These are phyloP conservation scores for Chenopodium berlandieri DNA, from an alignment of 148 eudicot species.

Conservation along the genomic window DNA sequence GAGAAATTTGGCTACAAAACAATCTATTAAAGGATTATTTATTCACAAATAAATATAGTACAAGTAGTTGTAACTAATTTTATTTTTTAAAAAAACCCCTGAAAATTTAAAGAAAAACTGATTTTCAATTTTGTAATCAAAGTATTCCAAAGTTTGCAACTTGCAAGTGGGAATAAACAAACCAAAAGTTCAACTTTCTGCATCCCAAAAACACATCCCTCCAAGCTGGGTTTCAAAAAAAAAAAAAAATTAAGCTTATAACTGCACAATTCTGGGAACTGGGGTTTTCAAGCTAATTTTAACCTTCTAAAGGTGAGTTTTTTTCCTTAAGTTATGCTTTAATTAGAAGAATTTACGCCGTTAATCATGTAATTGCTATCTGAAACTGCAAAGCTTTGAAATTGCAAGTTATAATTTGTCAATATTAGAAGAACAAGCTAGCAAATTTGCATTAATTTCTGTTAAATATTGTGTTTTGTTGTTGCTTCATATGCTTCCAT, in stretches of 20 bases:
- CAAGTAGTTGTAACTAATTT: no score
- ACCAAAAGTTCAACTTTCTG: background rate
- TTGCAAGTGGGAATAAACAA: background rate
- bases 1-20: no score
- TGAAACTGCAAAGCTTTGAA: background rate
- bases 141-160: background rate
- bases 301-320: background rate
- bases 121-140: background rate
- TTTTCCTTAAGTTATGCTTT: background rate
- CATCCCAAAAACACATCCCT: background rate
- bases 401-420: background rate
- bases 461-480: background rate
- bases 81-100: no score
- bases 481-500: constrained; percentile 1
- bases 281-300: background rate
- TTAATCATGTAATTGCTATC: background rate
- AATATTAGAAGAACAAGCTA: background rate
- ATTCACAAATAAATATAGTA: no score
- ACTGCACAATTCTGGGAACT: background rate
- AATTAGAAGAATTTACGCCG: background rate
- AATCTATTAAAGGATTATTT: no score
- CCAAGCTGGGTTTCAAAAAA: background rate
- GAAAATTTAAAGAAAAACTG: no score
- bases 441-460: background rate
- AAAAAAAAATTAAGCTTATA: background rate